Conservation (phyloP, 2,329 filamentous ascomycete species). For the Curvularia sp. region DNA sequence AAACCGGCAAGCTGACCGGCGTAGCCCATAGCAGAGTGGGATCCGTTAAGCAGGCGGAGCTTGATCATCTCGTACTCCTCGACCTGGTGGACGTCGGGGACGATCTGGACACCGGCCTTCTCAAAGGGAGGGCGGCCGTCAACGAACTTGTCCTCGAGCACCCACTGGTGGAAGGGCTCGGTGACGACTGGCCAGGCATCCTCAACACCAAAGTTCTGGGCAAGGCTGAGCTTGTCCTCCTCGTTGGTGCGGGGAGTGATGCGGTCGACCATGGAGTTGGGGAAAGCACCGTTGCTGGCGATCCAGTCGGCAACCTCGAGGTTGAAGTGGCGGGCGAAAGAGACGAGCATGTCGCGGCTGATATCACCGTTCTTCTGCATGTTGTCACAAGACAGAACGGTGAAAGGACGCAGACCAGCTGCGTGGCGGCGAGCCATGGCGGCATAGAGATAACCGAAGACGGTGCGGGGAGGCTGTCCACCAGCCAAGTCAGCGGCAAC, state of each 20-base stretch:
- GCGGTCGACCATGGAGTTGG: conserved; percentile 43
- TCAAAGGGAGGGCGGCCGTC: conserved; percentile 40
- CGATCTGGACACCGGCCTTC: conserved; percentile 41
- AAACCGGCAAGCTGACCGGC: conserved; percentile 37
- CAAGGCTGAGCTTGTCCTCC: conserved; percentile 30
- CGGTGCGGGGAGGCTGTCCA: conserved; percentile 32
- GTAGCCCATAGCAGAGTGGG: conserved; percentile 39
- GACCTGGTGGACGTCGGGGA: conserved; percentile 35
- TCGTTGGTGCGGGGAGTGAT: conserved; percentile 38
- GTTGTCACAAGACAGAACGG: conserved; percentile 42
- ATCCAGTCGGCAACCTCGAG: conserved; percentile 37
- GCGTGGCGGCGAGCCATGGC: conserved; percentile 36
- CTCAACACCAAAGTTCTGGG: conserved; percentile 34
- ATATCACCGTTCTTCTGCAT: conserved; percentile 43
- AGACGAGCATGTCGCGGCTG: conserved; percentile 36
- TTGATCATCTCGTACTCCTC: conserved; percentile 41
- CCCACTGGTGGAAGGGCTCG: conserved; percentile 41
- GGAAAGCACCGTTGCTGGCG: conserved; percentile 38
- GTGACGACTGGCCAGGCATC: conserved; percentile 41
- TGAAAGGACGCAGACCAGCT: conserved; percentile 37
- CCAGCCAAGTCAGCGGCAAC: conserved; percentile 36
- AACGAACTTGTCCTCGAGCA: conserved; percentile 40
- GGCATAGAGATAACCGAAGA: conserved; percentile 38
- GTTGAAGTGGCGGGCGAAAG: conserved; percentile 33
- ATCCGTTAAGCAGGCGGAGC: conserved; percentile 38